Evolutionary conservation across 2,329 filamentous ascomycete species (phyloP), one percentile per base, ranked within the genome.

Genomic region (Bipolaris bicolor): DNA sequence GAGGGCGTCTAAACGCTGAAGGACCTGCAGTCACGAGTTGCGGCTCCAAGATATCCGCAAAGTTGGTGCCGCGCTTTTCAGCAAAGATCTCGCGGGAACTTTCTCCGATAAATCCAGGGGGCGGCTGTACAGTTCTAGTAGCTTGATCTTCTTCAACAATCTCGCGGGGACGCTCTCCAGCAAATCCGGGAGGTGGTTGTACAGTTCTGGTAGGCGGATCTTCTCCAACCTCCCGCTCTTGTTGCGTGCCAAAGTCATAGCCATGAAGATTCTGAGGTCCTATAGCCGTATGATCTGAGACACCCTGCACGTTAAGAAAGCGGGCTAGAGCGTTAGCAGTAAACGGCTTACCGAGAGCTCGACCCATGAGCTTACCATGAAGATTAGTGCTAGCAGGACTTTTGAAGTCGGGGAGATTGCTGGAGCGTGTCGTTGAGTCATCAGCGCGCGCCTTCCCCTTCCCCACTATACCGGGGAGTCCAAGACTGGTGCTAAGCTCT

Each of bases 301-400:
- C 26, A 13, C 48, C 58, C 33, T 52, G 51, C n/a, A 41, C 55
- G 2, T 49, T 40, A 10, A 70, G 44, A 24, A 58, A 59, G 20
- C 60, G 55, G 49, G 62, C 67, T 56, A 70, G 48, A 11, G 41
- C 54, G 49, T 64, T 53, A 37, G 66, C 62, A 11, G 65, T 69
- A 37, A 70, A 60, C 45, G 66, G 56, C 52, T 62, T 65, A 18
- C 57, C 56, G 22, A 67, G 50, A 22, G 68, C 68, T 55, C 49
- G 49, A 7, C 49, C 61, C 15, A 70, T 65, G 22, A 70, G 65
- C 60, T 65, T 64, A 61, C 60, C 59, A 54, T 60, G 57, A 7
- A 66, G 52, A 16, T 29, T 36, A n/a, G 20, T 45, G 34, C 58
- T 49, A 9, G 46, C 40, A 31, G 40, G 11, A 15, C 40, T 39